phyloP scores from a whole-genome alignment of 2,329 filamentous ascomycete species.

The Cryphonectria radicalis region DNA sequence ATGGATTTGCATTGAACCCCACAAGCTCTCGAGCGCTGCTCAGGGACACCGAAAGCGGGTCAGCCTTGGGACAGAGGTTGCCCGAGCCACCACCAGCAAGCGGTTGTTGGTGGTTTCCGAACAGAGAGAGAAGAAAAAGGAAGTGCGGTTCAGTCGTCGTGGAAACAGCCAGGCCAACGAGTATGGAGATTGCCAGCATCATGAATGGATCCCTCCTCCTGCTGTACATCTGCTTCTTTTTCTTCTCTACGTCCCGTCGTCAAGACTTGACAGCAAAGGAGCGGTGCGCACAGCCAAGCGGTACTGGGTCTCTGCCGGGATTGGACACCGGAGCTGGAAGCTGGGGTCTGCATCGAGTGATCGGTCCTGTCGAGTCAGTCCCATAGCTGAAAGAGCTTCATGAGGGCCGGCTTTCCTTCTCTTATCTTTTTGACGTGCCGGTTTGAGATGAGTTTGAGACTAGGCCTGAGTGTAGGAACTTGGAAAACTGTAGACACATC shows the following conservation, averaged over 20 bases:
- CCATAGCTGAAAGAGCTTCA: background rate
- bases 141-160: slow-evolving; percentile 24
- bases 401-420: background rate
- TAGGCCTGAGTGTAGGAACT: background rate
- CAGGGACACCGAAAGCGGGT: slow-evolving; percentile 11
- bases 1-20: slow-evolving; percentile 9
- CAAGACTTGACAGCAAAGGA: background rate
- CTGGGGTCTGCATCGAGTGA: slow-evolving; percentile 14
- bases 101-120: background rate
- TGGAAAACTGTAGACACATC: background rate
- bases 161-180: slow-evolving; percentile 19
- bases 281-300: slow-evolving; percentile 7
- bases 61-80: background rate
- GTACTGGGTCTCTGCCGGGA: slow-evolving; percentile 3
- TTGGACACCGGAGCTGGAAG: background rate
- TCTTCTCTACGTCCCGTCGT: background rate
- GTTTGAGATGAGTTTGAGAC: slow-evolving; percentile 9
- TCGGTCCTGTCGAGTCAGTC: background rate
- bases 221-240: background rate
- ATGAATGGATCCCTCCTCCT: slow-evolving; percentile 2
- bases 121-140: background rate
- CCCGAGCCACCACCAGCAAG: background rate
- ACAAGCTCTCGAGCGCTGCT: slow-evolving; percentile 4
- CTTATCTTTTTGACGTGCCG: background rate
- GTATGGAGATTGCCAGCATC: slow-evolving; percentile 12